Conservation (phyloP, 2,329 filamentous ascomycete genomes). For the Alternaria brassicae region DNA sequence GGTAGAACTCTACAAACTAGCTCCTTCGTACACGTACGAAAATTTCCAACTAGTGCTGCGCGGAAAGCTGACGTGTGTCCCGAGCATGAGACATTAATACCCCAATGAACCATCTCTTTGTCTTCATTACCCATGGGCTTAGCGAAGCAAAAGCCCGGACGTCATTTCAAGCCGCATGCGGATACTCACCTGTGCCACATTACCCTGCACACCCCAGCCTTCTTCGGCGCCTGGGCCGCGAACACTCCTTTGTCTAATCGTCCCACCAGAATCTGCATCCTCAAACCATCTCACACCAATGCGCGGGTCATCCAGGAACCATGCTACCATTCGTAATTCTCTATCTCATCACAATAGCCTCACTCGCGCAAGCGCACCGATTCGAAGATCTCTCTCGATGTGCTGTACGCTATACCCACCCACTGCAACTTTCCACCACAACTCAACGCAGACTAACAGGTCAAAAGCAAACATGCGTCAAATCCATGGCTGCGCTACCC, state of each 20-base stretch:
- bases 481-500: too few species aligned
- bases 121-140: neutral
- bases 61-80: accelerated
- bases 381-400: neutral
- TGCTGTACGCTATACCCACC: neutral
- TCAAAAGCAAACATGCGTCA: too few species aligned
- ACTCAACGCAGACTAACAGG: too few species aligned
- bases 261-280: neutral
- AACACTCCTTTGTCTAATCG: neutral
- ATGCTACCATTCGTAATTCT: neutral
- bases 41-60: neutral
- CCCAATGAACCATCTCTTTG: neutral
- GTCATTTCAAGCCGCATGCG: neutral
- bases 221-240: neutral
- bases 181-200: neutral
- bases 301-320: neutral
- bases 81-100: accelerated
- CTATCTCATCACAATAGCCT: neutral
- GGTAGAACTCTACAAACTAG: too few species aligned
- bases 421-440: too few species aligned
- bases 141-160: neutral
- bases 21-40: too few species aligned
- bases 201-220: neutral
- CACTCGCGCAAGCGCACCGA: neutral
- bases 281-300: neutral